Evolutionary conservation across 805 yeast genomes (phyloP), one percentile per base, ranked within the genome.

Genomic region (Zygotorulaspora florentina): DNA sequence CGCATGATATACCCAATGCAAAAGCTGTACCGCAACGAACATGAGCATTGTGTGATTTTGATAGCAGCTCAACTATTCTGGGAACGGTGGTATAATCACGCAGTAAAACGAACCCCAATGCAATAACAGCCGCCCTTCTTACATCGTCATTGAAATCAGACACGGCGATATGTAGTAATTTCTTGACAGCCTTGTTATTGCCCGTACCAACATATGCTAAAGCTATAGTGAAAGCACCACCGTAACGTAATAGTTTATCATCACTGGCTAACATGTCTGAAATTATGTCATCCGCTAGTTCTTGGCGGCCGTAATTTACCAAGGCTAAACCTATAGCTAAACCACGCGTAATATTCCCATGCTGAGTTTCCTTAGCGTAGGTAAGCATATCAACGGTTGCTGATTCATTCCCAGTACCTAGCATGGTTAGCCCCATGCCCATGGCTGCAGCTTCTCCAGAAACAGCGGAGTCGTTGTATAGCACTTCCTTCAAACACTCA

Each of bases 201-300:
- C 96, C 95, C 2, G 99, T 91, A 49, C 99, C 99, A 45, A 93
- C 95, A 66, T 91, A 93, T 1, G 99, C 98, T 57, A 93, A 75
- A 0, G 96, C 98, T 57, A 93, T 78, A 5, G 97, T 83, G 66
- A 83, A 89, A 39, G 93, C 93, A 63, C 96, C 98, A 67, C 99
- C 98, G 64, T 90, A 93, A 68, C 99, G 85, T 53, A 93, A 75
- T 43, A 85, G 80, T 3, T 96, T 77, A 56, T 84, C 87, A 61
- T 87, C 95, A 59, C 83, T 89, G 3, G 68, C 72, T 58, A 88
- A 66, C 60, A 93, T 72, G 54, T 75, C 72, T 27, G 79, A 80
- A 52, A 91, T 87, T 27, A 79, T 66, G 8, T 66, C 67, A 55
- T 87, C 88, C 4, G 96, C 93, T 47, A 78, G 73, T 54, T 81